Conservation (phyloP, 306 rosid genomes). For the Hippophae gyantsensis region DNA sequence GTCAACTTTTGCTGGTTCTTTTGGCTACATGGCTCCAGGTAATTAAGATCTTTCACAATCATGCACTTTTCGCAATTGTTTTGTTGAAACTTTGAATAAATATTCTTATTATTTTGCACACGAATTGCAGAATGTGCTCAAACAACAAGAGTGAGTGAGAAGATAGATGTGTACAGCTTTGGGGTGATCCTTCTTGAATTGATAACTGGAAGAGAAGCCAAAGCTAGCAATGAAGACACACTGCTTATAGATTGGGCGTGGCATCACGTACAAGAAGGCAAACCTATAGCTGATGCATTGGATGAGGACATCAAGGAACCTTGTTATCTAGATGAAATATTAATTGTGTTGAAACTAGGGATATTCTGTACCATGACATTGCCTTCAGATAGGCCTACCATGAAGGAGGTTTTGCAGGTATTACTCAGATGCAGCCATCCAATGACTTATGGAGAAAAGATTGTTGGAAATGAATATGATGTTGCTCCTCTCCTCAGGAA, state of each 20-base stretch:
- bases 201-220: constrained; percentile 58
- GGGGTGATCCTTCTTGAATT: constrained; percentile 73
- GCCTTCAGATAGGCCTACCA: constrained; percentile 59
- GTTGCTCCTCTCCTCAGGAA: constrained; percentile 46
- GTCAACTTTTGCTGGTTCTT: constrained; percentile 74
- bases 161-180: constrained; percentile 66
- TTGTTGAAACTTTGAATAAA: no score
- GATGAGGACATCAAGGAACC: constrained; percentile 49
- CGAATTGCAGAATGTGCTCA: constrained; percentile 53
- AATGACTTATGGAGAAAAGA: constrained; percentile 14
- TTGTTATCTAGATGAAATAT: constrained; percentile 39
- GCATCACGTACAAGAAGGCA: constrained; percentile 31
- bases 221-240: constrained; percentile 43
- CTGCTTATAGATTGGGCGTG: constrained; percentile 66
- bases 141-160: constrained; percentile 52
- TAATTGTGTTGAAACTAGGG: constrained; percentile 53
- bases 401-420: constrained; percentile 52
- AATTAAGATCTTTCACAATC: background rate
- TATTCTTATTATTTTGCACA: background rate
- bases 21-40: constrained; percentile 98
- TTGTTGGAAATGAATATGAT: constrained; percentile 6
- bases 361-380: constrained; percentile 37
- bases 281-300: constrained; percentile 32
- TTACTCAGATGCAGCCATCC: constrained; percentile 24
- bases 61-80: background rate